Evolutionary conservation across 2,329 filamentous ascomycete species (phyloP), one percentile per base, ranked within the genome.

Genomic region (Madurella fahalii): DNA sequence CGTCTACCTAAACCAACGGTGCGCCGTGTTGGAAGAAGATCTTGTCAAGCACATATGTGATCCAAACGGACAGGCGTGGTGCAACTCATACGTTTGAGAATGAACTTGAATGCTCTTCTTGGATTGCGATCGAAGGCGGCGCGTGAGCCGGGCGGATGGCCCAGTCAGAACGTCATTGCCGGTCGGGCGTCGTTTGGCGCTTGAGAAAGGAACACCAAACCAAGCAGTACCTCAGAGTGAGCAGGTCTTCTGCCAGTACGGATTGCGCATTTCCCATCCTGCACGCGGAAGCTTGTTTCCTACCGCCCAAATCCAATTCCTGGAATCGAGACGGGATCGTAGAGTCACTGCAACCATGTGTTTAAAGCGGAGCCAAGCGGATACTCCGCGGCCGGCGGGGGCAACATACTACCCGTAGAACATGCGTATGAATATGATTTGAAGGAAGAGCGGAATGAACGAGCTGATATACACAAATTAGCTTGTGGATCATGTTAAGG

Each of bases 1-100:
- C 63, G 37, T 77, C 73, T 1, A 65, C 51, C 30, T 74, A 72
- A 1, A 71, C 61, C 1, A 73, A 72, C 0, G 74, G 74, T 0
- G 69, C 71, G 17, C 64, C 65, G 4, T 66, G 66, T 8, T 69
- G 63, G 0, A 76, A 57, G 40, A 69, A 71, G 16, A 75, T 69
- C 40, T 70, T 54, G 44, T 66, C 43, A 1, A 49, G 54, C 39
- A 67, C 62, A 54, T 67, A 68, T 12, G 63, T 57, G 39, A 66
- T 59, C 65, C 64, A 67, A 66, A 66, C 2, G 66, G 53, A 17
- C 64, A 58, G n/a, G 57, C 48, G 9, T 61, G 52, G 45, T 67
- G 63, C 20, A 54, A 18, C 9, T 41, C 40, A 13, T 58, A 31
- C 9, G 52, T 43, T 9, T 47, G 30, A 16, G 57, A 39, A 47